These are phyloP conservation scores for Fusarium duplospermum DNA, from an alignment of 2,329 filamentous ascomycete genomes.

Conservation along the genomic window DNA sequence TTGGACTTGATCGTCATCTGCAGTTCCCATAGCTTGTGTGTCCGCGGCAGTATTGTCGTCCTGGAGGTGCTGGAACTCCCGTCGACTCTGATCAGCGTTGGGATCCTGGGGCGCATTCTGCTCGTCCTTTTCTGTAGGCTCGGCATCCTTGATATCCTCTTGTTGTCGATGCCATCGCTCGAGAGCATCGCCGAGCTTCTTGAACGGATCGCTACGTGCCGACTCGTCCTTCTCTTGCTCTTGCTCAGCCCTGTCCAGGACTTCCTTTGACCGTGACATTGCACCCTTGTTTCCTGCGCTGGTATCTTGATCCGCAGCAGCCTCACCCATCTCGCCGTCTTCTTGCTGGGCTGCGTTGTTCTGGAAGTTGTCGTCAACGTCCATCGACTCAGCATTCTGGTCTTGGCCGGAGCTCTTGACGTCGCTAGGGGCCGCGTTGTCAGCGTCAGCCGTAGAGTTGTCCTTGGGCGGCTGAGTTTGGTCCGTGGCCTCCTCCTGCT, in stretches of 20 bases:
- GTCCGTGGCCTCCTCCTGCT: slow-evolving; percentile 63
- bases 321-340: slow-evolving; percentile 73
- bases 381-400: slow-evolving; percentile 70
- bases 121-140: slow-evolving; percentile 54
- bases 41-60: slow-evolving; percentile 86
- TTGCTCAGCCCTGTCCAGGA: slow-evolving; percentile 59
- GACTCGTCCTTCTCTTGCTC: slow-evolving; percentile 55
- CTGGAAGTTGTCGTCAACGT: slow-evolving; percentile 71
- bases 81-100: slow-evolving; percentile 70
- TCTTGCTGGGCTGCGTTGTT: slow-evolving; percentile 73
- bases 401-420: slow-evolving; percentile 73
- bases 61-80: slow-evolving; percentile 93
- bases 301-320: slow-evolving; percentile 72
- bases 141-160: slow-evolving; percentile 76
- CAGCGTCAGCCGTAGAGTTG: slow-evolving; percentile 64
- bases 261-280: slow-evolving; percentile 61
- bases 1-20: slow-evolving; percentile 86
- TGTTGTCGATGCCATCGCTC: slow-evolving; percentile 94
- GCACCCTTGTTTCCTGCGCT: slow-evolving; percentile 72
- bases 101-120: slow-evolving; percentile 59
- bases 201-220: slow-evolving; percentile 77
- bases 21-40: slow-evolving; percentile 89
- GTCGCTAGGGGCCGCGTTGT: slow-evolving; percentile 74
- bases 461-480: slow-evolving; percentile 54
- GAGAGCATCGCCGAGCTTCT: slow-evolving; percentile 91